Conservation (phyloP, 2,329 filamentous ascomycete genomes). For the Calonectria fujianensis region DNA sequence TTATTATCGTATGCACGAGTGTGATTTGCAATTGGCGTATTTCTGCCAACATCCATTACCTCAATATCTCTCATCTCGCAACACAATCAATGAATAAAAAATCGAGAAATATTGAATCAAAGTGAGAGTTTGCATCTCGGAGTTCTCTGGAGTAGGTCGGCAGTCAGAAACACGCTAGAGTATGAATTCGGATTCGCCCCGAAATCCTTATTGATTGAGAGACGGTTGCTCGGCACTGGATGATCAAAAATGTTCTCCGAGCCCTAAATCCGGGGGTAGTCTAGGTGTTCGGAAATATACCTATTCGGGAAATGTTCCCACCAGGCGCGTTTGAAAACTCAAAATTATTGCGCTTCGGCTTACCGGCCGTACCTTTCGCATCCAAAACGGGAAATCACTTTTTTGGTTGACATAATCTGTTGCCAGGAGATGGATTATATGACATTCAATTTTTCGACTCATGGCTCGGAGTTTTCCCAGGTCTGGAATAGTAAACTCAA, state of each 20-base stretch:
- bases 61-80: background rate
- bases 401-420: background rate
- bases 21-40: background rate
- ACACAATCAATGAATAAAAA: background rate
- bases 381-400: background rate
- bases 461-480: background rate
- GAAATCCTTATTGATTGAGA: background rate
- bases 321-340: background rate
- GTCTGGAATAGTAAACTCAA: background rate
- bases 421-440: too few relatives aligned
- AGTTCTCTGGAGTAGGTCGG: background rate
- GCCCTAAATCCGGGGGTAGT: background rate
- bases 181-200: background rate
- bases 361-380: background rate
- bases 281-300: background rate
- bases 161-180: background rate
- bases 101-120: background rate
- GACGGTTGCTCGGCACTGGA: background rate
- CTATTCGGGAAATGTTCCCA: background rate
- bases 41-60: too few relatives aligned
- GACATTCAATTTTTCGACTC: too few relatives aligned
- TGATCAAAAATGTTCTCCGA: background rate
- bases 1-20: background rate
- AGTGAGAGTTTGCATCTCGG: background rate
- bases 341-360: background rate